Conservation (phyloP, 2,329 filamentous ascomycete species). For the Penicillium sp. region DNA sequence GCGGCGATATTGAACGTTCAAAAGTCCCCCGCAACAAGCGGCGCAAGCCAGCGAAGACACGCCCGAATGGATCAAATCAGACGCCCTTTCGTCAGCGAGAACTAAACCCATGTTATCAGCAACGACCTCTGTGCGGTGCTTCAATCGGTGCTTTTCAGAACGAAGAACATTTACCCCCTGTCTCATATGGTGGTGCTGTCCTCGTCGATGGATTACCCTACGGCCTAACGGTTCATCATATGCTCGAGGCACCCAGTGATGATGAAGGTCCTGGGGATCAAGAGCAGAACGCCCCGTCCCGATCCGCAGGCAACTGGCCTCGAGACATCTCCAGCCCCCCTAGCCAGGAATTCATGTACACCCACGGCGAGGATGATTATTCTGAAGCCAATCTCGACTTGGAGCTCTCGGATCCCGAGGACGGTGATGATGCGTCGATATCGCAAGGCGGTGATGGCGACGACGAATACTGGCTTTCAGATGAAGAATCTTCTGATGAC, state of each 20-base stretch:
- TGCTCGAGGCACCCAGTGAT: slow-evolving; percentile 66
- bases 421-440: slow-evolving; percentile 39
- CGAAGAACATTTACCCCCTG: slow-evolving; percentile 78
- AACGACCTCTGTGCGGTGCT: slow-evolving; percentile 73
- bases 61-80: slow-evolving; percentile 23
- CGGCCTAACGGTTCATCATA: slow-evolving; percentile 95
- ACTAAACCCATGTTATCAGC: slow-evolving; percentile 70
- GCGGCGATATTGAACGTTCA: slow-evolving; percentile 53
- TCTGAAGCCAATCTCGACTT: slow-evolving; percentile 42
- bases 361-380: slow-evolving; percentile 37
- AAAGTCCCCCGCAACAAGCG: slow-evolving; percentile 46
- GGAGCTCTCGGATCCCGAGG: slow-evolving; percentile 52
- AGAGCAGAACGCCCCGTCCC: slow-evolving; percentile 31
- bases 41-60: slow-evolving; percentile 34
- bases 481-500: slow-evolving; percentile 50
- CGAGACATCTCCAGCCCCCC: slow-evolving; percentile 19
- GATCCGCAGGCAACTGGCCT: slow-evolving; percentile 45
- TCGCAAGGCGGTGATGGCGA: slow-evolving; percentile 36
- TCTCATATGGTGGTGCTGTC: slow-evolving; percentile 84
- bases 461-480: slow-evolving; percentile 44
- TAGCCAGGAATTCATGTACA: slow-evolving; percentile 33
- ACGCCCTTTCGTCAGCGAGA: slow-evolving; percentile 29
- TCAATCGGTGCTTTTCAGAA: slow-evolving; percentile 89
- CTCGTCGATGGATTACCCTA: slow-evolving; percentile 78
- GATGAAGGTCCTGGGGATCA: slow-evolving; percentile 46